Evolutionary conservation across 2,329 filamentous ascomycete genomes (phyloP).

Genomic region (Keithomyces neogunnii): DNA sequence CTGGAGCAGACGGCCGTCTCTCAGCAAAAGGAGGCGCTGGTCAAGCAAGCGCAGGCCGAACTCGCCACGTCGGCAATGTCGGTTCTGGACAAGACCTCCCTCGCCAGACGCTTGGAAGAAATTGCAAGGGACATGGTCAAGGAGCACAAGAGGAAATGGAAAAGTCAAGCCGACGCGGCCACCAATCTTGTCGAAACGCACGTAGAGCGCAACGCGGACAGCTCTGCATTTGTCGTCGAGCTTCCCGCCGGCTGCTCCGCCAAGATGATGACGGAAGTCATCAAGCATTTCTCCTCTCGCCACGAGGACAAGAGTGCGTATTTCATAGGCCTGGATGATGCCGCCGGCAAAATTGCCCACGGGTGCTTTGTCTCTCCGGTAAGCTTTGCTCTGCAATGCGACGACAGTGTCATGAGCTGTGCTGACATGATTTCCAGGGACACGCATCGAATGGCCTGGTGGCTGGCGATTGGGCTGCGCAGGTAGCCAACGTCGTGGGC

Average conservation of each 20-base stretch:
- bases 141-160: slow-evolving; percentile 87
- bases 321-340: slow-evolving; percentile 64
- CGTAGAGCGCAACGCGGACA: slow-evolving; percentile 65
- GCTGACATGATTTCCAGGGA: slow-evolving; percentile 30
- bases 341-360: slow-evolving; percentile 57
- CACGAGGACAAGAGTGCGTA: slow-evolving; percentile 86
- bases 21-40: slow-evolving; percentile 69
- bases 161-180: slow-evolving; percentile 82
- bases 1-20: slow-evolving; percentile 67
- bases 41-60: slow-evolving; percentile 70
- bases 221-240: slow-evolving; percentile 62
- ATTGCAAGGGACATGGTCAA: slow-evolving; percentile 77
- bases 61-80: slow-evolving; percentile 79
- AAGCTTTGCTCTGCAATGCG: slow-evolving; percentile 25
- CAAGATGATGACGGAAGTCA: slow-evolving; percentile 80
- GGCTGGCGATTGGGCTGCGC: slow-evolving; percentile 75
- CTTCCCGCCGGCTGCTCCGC: slow-evolving; percentile 72
- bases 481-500: slow-evolving; percentile 72
- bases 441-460: slow-evolving; percentile 64
- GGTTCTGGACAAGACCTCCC: slow-evolving; percentile 69
- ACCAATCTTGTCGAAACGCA: slow-evolving; percentile 69
- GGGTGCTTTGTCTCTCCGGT: slow-evolving; percentile 85
- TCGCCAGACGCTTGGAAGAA: slow-evolving; percentile 70
- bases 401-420: no score
- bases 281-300: slow-evolving; percentile 81